These are phyloP conservation scores for Phyllosticta paracitricarpa DNA, from an alignment of 2,329 filamentous ascomycete species.

Conservation along the genomic window DNA sequence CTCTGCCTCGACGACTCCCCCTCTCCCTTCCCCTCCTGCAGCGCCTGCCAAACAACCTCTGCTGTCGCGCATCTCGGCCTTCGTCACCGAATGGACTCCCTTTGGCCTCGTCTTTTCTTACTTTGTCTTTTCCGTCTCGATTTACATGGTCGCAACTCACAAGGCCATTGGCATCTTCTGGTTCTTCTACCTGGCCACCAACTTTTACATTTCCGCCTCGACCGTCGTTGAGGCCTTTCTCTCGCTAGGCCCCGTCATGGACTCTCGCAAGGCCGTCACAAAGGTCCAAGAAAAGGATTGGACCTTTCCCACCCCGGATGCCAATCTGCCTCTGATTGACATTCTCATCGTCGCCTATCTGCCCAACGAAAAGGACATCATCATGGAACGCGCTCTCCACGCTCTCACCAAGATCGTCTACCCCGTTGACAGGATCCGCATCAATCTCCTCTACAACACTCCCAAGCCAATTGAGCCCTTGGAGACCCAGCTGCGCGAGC, in stretches of 20 bases:
- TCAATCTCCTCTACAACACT: constrained; percentile 42
- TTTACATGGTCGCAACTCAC: constrained; percentile 32
- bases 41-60: constrained; percentile 6
- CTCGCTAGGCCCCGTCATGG: constrained; percentile 26
- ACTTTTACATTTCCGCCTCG: constrained; percentile 34
- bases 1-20: background rate
- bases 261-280: constrained; percentile 27
- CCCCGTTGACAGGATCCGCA: constrained; percentile 35
- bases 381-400: constrained; percentile 38
- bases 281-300: constrained; percentile 31
- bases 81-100: constrained; percentile 33
- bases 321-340: constrained; percentile 34
- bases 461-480: constrained; percentile 37
- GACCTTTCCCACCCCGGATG: constrained; percentile 32
- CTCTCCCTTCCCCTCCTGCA: constrained; percentile 9
- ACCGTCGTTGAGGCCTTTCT: constrained; percentile 35
- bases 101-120: constrained; percentile 33
- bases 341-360: constrained; percentile 41
- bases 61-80: constrained; percentile 15
- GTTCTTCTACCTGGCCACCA: constrained; percentile 36
- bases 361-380: constrained; percentile 43
- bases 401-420: constrained; percentile 38
- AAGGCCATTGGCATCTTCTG: constrained; percentile 31
- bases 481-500: constrained; percentile 32
- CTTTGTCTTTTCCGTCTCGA: constrained; percentile 31